Percentiles rank a stretch among this genome's conserved stretches.
Evolutionary conservation across 495 filamentous ascomycete genomes (phyloP).

Genomic region (Entonaema liquescens): DNA sequence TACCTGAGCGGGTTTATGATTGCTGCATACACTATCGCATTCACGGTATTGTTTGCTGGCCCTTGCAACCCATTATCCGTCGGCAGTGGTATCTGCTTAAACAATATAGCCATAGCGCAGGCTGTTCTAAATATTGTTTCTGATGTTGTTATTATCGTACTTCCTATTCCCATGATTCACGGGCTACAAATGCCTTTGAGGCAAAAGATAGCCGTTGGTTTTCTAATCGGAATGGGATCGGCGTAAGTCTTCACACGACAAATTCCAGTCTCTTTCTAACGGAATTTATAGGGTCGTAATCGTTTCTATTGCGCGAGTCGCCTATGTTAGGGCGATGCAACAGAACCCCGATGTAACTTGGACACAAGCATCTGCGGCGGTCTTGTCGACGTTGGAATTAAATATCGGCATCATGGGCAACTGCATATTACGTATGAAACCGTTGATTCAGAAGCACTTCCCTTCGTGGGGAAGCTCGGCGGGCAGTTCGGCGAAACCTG

Average conservation of each 20-base stretch:
- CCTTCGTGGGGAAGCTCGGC: neutral
- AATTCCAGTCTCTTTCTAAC: neutral
- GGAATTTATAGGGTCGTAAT: neutral
- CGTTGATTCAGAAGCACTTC: conserved; percentile 3
- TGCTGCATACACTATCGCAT: neutral
- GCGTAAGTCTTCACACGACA: neutral
- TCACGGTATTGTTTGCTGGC: conserved; percentile 3
- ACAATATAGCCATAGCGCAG: conserved; percentile 5
- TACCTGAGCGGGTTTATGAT: conserved; percentile 5
- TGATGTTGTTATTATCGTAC: conserved; percentile 3
- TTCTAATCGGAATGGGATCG: conserved; percentile 11
- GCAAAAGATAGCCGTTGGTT: conserved; percentile 7
- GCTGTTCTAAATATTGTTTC: conserved; percentile 13
- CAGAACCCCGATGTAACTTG: conserved; percentile 7
- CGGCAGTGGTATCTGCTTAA: conserved; percentile 12
- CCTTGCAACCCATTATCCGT: conserved; percentile 12
- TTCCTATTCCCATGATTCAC: conserved; percentile 11
- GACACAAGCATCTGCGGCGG: conserved; percentile 8
- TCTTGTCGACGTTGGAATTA: conserved; percentile 10
- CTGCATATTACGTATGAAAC: conserved; percentile 5
- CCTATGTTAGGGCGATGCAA: conserved; percentile 12
- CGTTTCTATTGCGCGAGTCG: conserved; percentile 11
- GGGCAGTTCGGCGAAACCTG: neutral
- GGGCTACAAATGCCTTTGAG: conserved; percentile 4
- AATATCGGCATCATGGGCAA: conserved; percentile 21